A percentile compares a stretch with the other conserved stretches of the same genome.
These are phyloP conservation scores for Zygosaccharomyces kombuchaensis DNA, from an alignment of 805 yeast species.

Conservation along the genomic window DNA sequence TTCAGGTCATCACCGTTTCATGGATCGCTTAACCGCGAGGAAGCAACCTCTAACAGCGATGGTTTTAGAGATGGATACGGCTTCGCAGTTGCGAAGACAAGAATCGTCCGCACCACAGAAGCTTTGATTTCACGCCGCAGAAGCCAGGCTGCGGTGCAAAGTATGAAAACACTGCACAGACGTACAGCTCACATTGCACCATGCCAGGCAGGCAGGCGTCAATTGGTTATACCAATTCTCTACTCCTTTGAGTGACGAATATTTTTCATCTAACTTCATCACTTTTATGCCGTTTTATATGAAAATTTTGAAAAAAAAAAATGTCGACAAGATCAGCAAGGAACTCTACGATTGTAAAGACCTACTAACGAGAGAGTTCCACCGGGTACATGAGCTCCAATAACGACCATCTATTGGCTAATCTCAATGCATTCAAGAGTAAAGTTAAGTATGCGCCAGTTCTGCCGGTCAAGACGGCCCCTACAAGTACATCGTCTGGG, in stretches of 20 bases:
- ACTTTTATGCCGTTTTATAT: not conserved
- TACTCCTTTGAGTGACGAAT: not conserved
- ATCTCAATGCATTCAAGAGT: slow-evolving; percentile 61
- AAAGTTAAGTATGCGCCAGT: slow-evolving; percentile 56
- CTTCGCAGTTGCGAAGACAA: slow-evolving; percentile 1
- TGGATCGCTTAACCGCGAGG: slow-evolving; percentile 65
- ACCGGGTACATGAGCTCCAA: slow-evolving; percentile 18
- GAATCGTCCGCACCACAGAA: slow-evolving; percentile 3
- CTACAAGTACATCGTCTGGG: slow-evolving; percentile 21
- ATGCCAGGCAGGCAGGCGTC: not conserved
- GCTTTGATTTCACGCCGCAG: slow-evolving; percentile 8
- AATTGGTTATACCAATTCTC: not conserved
- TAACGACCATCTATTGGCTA: slow-evolving; percentile 45
- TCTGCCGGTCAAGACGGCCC: slow-evolving; percentile 38
- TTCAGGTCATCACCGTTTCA: slow-evolving; percentile 96
- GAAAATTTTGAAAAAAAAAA: slow-evolving; percentile 3
- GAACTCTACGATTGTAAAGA: not conserved
- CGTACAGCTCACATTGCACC: not conserved
- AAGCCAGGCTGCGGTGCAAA: not conserved
- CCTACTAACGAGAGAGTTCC: not conserved
- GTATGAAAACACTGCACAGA: not conserved
- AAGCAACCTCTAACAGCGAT: slow-evolving; percentile 95
- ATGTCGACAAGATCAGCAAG: slow-evolving; percentile 2
- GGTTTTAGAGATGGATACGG: slow-evolving; percentile 82
- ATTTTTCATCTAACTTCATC: not conserved